Conservation (phyloP, 805 yeast species). For the Zygosaccharomyces bailii region DNA sequence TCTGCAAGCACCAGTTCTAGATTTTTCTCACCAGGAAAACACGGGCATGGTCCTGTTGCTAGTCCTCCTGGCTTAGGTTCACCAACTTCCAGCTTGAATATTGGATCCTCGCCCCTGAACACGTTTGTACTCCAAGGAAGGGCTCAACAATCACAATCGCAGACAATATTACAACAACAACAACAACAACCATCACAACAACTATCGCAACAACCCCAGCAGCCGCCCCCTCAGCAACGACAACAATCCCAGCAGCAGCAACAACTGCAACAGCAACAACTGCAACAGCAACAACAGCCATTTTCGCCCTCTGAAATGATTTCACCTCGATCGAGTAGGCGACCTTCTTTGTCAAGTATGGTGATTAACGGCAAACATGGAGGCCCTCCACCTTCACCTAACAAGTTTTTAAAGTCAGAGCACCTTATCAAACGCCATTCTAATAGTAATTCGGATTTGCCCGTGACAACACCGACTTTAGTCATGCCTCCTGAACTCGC, state of each 20-base stretch:
- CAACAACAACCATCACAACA: constrained; percentile 9
- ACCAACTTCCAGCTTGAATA: constrained; percentile 12
- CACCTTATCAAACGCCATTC: constrained; percentile 14
- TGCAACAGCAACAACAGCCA: constrained; percentile 9
- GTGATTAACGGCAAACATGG: constrained; percentile 6
- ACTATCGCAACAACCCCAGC: background rate
- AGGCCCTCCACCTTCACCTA: constrained; percentile 12
- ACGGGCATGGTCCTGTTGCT: background rate
- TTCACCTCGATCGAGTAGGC: constrained; percentile 21
- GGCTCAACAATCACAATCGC: constrained; percentile 4
- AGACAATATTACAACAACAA: constrained; percentile 5
- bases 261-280: constrained; percentile 7
- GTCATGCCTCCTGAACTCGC: constrained; percentile 30
- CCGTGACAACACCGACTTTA: constrained; percentile 22
- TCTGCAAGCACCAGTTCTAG: constrained; percentile 15
- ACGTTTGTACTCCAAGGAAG: constrained; percentile 14
- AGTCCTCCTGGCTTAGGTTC: constrained; percentile 9
- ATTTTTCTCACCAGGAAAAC: constrained; percentile 10
- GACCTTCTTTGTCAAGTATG: constrained; percentile 21
- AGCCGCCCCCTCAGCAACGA: background rate
- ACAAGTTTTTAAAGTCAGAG: constrained; percentile 11
- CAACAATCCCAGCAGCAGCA: background rate
- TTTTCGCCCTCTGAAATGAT: constrained; percentile 15
- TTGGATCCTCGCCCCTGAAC: constrained; percentile 11
- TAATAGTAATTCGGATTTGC: constrained; percentile 13